Evolutionary conservation across 2,329 filamentous ascomycete genomes (phyloP).

Genomic region (Metarhizium robertsii): DNA sequence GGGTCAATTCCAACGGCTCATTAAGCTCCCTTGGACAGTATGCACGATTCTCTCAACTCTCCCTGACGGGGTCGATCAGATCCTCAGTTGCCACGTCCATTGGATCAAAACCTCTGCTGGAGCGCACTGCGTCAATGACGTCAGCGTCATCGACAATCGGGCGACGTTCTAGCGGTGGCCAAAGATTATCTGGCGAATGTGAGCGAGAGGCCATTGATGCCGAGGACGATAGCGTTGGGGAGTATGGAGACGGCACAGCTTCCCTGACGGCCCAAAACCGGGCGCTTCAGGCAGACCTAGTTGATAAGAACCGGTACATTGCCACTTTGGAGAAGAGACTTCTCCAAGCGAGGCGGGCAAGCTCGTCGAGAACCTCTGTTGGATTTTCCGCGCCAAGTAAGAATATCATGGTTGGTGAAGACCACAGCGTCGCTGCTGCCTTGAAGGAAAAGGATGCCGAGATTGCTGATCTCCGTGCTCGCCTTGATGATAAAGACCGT

Average conservation of each 20-base stretch:
- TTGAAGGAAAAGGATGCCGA: constrained; percentile 86
- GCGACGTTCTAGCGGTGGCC: constrained; percentile 37
- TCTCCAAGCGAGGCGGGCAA: constrained; percentile 80
- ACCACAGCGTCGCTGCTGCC: constrained; percentile 61
- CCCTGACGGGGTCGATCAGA: constrained; percentile 46
- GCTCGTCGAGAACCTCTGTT: constrained; percentile 77
- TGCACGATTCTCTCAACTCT: constrained; percentile 52
- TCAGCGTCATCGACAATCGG: constrained; percentile 54
- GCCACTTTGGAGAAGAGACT: constrained; percentile 85
- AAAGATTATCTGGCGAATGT: constrained; percentile 33
- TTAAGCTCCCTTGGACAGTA: constrained; percentile 58
- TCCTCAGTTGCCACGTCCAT: constrained; percentile 62
- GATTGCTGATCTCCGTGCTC: constrained; percentile 80
- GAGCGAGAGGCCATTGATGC: constrained; percentile 39
- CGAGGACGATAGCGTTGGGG: constrained; percentile 61
- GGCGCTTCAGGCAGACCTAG: constrained; percentile 86
- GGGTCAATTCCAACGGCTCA: constrained; percentile 73
- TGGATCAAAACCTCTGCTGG: constrained; percentile 39
- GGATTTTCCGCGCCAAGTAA: constrained; percentile 54
- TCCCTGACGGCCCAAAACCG: constrained; percentile 76
- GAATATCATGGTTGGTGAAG: constrained; percentile 64
- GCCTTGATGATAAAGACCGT: constrained; percentile 87
- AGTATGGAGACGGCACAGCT: constrained; percentile 79
- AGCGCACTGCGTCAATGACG: constrained; percentile 57
- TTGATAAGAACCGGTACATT: constrained; percentile 97